phyloP scores from a whole-genome alignment of 164 flowering plant genomes.

The Cinnamomum chago region DNA sequence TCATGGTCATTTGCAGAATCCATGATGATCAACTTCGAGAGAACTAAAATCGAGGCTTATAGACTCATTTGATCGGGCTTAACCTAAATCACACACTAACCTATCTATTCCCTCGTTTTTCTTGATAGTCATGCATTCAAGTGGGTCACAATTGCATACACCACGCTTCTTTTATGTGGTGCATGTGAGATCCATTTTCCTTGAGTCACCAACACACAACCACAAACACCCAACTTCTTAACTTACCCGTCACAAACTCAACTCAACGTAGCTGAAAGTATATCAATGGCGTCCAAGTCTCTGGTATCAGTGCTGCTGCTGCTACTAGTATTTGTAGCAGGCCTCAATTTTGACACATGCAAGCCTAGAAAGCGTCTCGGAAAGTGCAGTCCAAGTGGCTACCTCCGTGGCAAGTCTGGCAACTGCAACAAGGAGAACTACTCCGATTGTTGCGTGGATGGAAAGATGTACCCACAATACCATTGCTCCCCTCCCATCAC shows the following conservation, averaged over 20 bases:
- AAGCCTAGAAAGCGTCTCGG: neutral
- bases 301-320: neutral
- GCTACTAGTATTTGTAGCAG: neutral
- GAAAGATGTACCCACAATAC: slow-evolving; percentile 1
- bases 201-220: neutral
- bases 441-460: slow-evolving; percentile 2
- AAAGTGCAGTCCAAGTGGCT: slow-evolving; percentile 6
- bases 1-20: too few species aligned
- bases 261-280: neutral
- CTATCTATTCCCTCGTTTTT: too few species aligned
- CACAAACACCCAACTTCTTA: neutral
- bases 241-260: neutral
- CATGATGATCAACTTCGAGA: too few species aligned
- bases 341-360: neutral
- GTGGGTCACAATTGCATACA: too few species aligned
- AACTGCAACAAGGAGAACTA: slow-evolving; percentile 1
- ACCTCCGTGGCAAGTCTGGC: neutral
- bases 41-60: too few species aligned
- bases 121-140: too few species aligned
- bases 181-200: too few species aligned
- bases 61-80: too few species aligned
- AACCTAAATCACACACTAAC: too few species aligned
- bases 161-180: too few species aligned
- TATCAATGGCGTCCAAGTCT: neutral
- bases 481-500: slow-evolving; percentile 14